Percentiles rank a stretch among this genome's conserved stretches.
Evolutionary conservation across 2,329 filamentous ascomycete species (phyloP).

Genomic region (Biscogniauxia marginata): DNA sequence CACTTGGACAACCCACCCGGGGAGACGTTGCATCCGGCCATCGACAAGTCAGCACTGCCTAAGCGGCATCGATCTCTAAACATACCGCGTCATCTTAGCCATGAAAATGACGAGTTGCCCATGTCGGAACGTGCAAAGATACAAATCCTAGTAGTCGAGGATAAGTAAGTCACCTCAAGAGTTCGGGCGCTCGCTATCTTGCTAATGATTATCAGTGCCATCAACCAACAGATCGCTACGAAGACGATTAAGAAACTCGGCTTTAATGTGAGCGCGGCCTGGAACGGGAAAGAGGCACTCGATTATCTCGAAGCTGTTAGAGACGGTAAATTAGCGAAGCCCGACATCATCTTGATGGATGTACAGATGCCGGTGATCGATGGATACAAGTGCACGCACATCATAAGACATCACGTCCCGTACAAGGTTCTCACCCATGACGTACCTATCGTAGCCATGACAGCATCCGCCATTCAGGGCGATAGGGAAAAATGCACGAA

Average conservation of each 20-base stretch:
- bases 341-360: constrained; percentile 77
- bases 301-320: constrained; percentile 65
- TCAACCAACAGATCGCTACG: constrained; percentile 74
- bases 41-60: constrained; percentile 26
- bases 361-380: constrained; percentile 76
- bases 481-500: constrained; percentile 71
- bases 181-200: not conserved
- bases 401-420: constrained; percentile 65
- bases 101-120: constrained; percentile 48
- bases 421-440: constrained; percentile 59
- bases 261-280: constrained; percentile 68
- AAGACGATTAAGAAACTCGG: constrained; percentile 73
- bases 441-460: constrained; percentile 80
- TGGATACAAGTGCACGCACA: constrained; percentile 74
- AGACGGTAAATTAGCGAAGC: constrained; percentile 51
- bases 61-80: constrained; percentile 35
- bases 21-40: constrained; percentile 23
- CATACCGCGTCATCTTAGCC: constrained; percentile 27
- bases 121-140: constrained; percentile 59
- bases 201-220: constrained; percentile 42
- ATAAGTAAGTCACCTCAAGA: constrained; percentile 60
- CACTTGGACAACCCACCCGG: constrained; percentile 42
- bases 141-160: constrained; percentile 76
- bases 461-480: constrained; percentile 73
- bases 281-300: constrained; percentile 77